phyloP scores from a whole-genome alignment of 2,329 filamentous ascomycete species.

The Paraconiothyrium sp. region DNA sequence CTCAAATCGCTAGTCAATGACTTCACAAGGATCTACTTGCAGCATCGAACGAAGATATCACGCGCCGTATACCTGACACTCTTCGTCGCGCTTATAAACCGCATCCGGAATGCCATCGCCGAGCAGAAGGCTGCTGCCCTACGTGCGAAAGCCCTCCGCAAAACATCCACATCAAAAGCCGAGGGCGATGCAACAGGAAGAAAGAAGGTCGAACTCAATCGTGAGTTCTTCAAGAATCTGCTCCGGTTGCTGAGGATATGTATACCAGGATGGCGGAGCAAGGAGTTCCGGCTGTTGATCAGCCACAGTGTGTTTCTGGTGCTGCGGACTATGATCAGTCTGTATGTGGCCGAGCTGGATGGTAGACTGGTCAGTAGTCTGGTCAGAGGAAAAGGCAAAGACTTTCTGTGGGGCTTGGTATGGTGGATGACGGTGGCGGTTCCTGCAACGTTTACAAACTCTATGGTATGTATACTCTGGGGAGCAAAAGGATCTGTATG shows the following conservation, averaged over 20 bases:
- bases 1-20: constrained; percentile 50
- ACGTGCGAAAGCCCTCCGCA: constrained; percentile 67
- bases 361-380: constrained; percentile 91
- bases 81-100: constrained; percentile 66
- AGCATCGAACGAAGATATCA: constrained; percentile 53
- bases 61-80: constrained; percentile 53
- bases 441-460: constrained; percentile 97
- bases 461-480: constrained; percentile 76
- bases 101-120: constrained; percentile 88
- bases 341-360: constrained; percentile 97
- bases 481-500: not conserved
- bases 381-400: constrained; percentile 88
- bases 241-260: constrained; percentile 84
- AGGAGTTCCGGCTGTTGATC: constrained; percentile 84
- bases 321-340: constrained; percentile 86
- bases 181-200: constrained; percentile 55
- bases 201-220: constrained; percentile 91
- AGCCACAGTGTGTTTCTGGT: constrained; percentile 96
- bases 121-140: constrained; percentile 88
- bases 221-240: constrained; percentile 83
- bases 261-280: constrained; percentile 87
- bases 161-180: constrained; percentile 51
- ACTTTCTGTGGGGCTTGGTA: constrained; percentile 86
- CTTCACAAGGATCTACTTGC: constrained; percentile 49
- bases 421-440: constrained; percentile 99